Evolutionary conservation across 1,284 basidiomycete genomes (phyloP).

Genomic region (Xanthoconium separans): DNA sequence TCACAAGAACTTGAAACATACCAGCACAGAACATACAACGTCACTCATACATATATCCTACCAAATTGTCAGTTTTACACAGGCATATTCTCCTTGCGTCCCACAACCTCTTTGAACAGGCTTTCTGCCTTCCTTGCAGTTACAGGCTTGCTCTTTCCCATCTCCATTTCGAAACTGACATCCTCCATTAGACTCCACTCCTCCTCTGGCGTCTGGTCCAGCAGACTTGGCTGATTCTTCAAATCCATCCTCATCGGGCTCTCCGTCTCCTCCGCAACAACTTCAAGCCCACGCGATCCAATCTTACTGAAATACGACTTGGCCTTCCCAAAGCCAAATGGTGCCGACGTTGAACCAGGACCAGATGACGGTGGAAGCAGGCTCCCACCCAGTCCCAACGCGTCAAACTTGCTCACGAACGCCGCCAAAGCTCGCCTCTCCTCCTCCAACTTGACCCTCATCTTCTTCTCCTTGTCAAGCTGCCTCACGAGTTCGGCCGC

Average conservation of each 20-base stretch:
- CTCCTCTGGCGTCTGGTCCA: slow-evolving; percentile 63
- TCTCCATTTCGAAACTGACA: slow-evolving; percentile 49
- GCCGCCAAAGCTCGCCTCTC: slow-evolving; percentile 71
- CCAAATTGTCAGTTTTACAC: slow-evolving; percentile 1
- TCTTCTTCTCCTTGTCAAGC: slow-evolving; percentile 73
- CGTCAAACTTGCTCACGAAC: slow-evolving; percentile 77
- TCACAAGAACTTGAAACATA: neutral
- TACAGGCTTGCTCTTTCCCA: slow-evolving; percentile 16
- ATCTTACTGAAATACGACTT: slow-evolving; percentile 44
- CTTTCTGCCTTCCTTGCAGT: slow-evolving; percentile 13
- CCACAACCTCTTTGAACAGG: slow-evolving; percentile 20
- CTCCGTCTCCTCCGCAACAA: slow-evolving; percentile 29
- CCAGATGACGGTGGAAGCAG: slow-evolving; percentile 31
- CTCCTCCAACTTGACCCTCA: slow-evolving; percentile 64
- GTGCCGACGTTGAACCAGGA: neutral
- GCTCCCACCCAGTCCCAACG: slow-evolving; percentile 49
- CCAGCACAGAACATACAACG: slow-evolving; percentile 15
- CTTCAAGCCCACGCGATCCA: slow-evolving; percentile 17
- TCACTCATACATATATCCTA: slow-evolving; percentile 6
- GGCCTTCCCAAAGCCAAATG: slow-evolving; percentile 30
- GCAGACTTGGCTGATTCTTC: slow-evolving; percentile 51
- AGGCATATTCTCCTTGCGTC: slow-evolving; percentile 27
- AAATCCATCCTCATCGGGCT: slow-evolving; percentile 53
- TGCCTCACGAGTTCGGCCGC: slow-evolving; percentile 67
- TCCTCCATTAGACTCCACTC: slow-evolving; percentile 52